Percentiles rank a stretch among this genome's conserved stretches.
These are phyloP conservation scores for Myxozyma melibiosi DNA, from an alignment of 805 yeast species.

Conservation along the genomic window DNA sequence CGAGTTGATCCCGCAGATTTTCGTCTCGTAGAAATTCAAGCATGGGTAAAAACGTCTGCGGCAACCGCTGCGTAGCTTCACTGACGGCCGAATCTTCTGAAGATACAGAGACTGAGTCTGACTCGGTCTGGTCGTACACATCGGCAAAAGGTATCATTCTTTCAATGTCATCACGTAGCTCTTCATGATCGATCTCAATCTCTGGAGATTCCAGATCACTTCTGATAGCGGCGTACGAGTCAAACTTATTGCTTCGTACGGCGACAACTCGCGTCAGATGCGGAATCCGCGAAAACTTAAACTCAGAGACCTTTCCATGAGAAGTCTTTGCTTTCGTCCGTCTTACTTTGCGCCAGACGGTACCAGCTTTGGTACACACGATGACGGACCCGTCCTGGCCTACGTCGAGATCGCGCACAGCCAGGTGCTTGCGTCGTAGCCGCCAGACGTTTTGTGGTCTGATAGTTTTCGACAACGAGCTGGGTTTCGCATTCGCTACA, in stretches of 20 bases:
- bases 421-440: slow-evolving; percentile 50
- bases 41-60: slow-evolving; percentile 11
- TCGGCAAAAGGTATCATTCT: slow-evolving; percentile 41
- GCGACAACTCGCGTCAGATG: slow-evolving; percentile 58
- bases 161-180: slow-evolving; percentile 56
- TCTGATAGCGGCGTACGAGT: slow-evolving; percentile 67
- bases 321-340: slow-evolving; percentile 21
- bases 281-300: slow-evolving; percentile 58
- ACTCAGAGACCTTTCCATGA: slow-evolving; percentile 31
- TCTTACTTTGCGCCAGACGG: slow-evolving; percentile 49
- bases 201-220: slow-evolving; percentile 66
- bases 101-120: slow-evolving; percentile 14
- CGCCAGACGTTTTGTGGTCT: slow-evolving; percentile 38
- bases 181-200: slow-evolving; percentile 51
- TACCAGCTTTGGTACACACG: slow-evolving; percentile 68
- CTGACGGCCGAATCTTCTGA: slow-evolving; percentile 9
- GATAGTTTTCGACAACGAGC: slow-evolving; percentile 20
- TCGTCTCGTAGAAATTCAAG: slow-evolving; percentile 22
- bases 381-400: slow-evolving; percentile 69
- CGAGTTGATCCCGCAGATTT: slow-evolving; percentile 21
- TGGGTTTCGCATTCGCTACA: slow-evolving; percentile 12
- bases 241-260: slow-evolving; percentile 68
- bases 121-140: slow-evolving; percentile 9
- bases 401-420: slow-evolving; percentile 67
- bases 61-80: slow-evolving; percentile 1